Percentiles rank a stretch among this genome's conserved stretches.
Conservation (phyloP, 2,329 filamentous ascomycete genomes). For the Colletotrichum sp. region DNA sequence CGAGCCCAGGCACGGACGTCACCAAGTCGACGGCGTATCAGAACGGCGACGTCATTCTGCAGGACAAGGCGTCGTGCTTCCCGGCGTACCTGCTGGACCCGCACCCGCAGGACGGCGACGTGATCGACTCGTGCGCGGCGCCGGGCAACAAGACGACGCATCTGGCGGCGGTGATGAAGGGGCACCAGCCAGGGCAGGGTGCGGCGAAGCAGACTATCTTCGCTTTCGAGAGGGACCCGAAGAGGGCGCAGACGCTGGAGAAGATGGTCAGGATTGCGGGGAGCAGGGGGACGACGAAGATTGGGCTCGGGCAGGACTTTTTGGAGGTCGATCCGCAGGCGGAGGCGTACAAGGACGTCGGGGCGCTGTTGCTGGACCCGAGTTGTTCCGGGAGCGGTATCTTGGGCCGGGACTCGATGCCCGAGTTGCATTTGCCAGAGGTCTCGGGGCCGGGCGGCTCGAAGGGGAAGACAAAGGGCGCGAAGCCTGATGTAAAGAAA, state of each 20-base stretch:
- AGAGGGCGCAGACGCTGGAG: slow-evolving; percentile 74
- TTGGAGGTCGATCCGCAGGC: slow-evolving; percentile 72
- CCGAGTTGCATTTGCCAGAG: slow-evolving; percentile 65
- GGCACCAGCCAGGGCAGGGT: slow-evolving; percentile 40
- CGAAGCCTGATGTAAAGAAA: slow-evolving; percentile 39
- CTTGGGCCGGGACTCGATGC: slow-evolving; percentile 81
- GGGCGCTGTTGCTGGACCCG: slow-evolving; percentile 84
- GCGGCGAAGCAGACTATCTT: slow-evolving; percentile 58
- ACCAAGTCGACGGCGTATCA: slow-evolving; percentile 76
- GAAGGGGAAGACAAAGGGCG: slow-evolving; percentile 34
- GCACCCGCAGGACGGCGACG: slow-evolving; percentile 67
- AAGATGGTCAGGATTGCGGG: slow-evolving; percentile 86
- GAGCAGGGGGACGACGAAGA: slow-evolving; percentile 66
- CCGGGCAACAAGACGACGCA: slow-evolving; percentile 99
- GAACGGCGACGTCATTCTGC: slow-evolving; percentile 80
- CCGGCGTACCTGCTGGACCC: slow-evolving; percentile 87
- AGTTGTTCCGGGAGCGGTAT: slow-evolving; percentile 97
- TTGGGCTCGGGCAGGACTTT: slow-evolving; percentile 82
- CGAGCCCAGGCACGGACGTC: slow-evolving; percentile 74
- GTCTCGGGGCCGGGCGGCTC: slow-evolving; percentile 34
- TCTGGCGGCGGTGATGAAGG: slow-evolving; percentile 74
- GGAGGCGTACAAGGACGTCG: slow-evolving; percentile 70
- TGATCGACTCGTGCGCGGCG: slow-evolving; percentile 93
- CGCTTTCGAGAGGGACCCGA: slow-evolving; percentile 79
- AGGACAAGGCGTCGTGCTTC: slow-evolving; percentile 97